phyloP scores from a whole-genome alignment of 148 eudicot species.

The Vaccinium vitisidaea region DNA sequence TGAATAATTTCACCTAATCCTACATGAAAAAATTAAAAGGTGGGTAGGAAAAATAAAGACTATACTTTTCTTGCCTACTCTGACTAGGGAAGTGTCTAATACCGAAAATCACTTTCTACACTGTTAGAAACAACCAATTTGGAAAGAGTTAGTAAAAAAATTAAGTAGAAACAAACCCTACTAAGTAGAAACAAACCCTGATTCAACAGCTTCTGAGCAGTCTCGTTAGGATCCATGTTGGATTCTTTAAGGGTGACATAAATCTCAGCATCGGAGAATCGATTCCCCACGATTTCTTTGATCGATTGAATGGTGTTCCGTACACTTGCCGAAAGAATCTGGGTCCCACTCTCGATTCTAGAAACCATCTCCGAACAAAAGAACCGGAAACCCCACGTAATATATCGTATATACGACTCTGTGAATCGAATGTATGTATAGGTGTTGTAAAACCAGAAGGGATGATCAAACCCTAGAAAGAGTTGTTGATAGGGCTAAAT shows the following conservation, averaged over 20 bases:
- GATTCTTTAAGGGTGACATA: conserved; percentile 63
- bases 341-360: conserved; percentile 51
- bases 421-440: no score
- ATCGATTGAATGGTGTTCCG: conserved; percentile 58
- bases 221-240: conserved; percentile 77
- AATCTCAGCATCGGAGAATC: conserved; percentile 67
- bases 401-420: no score
- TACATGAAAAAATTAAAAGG: neutral
- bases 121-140: neutral
- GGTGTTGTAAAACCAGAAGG: neutral
- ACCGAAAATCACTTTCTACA: neutral
- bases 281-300: conserved; percentile 68
- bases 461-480: conserved; percentile 4
- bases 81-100: neutral
- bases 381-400: neutral
- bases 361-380: conserved; percentile 42
- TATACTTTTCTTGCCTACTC: neutral
- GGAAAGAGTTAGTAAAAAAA: neutral
- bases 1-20: neutral
- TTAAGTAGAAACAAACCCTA: conserved; percentile 46
- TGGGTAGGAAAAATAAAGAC: neutral
- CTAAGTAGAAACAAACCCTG: conserved; percentile 52
- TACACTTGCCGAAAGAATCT: conserved; percentile 40
- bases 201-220: conserved; percentile 64
- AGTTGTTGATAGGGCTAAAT: conserved; percentile 2